phyloP scores from a whole-genome alignment of 306 rosid species.

The Trifolium pratense region DNA sequence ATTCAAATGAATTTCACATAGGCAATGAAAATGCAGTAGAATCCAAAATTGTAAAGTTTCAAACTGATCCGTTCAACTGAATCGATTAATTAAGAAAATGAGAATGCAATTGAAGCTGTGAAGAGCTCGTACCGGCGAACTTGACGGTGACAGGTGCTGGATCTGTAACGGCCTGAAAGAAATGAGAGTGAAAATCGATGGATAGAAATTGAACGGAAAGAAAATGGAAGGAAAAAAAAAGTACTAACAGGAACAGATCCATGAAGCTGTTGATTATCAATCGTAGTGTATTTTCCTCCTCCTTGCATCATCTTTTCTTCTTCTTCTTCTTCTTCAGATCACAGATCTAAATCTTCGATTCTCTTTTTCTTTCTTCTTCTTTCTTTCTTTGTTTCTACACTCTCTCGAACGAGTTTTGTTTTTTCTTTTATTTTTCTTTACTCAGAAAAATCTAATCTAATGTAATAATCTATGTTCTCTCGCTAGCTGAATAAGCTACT shows the following conservation, averaged over 20 bases:
- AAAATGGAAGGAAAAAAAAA: conserved; percentile 20
- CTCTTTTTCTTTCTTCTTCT: not conserved
- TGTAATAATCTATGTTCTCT: not conserved
- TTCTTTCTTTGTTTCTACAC: not conserved
- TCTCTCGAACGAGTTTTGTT: not conserved
- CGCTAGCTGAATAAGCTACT: not conserved
- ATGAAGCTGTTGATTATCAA: conserved; percentile 70
- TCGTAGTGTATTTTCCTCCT: conserved; percentile 74
- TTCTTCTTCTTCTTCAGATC: conserved; percentile 13
- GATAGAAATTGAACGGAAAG: not conserved
- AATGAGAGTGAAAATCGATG: conserved; percentile 23
- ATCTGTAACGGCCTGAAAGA: conserved; percentile 83
- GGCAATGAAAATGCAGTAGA: not conserved
- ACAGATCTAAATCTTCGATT: not conserved
- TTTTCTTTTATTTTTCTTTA: not conserved
- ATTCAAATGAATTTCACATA: conserved; percentile 8
- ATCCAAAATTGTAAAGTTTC: not conserved
- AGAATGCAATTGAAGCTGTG: not conserved
- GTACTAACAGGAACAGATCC: conserved; percentile 83
- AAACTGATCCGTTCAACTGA: conserved; percentile 13
- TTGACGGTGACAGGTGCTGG: conserved; percentile 70
- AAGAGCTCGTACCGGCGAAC: conserved; percentile 58
- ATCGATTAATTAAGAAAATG: conserved; percentile 2
- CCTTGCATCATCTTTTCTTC: conserved; percentile 82
- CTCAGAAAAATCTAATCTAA: not conserved